Conservation (phyloP, 2,329 filamentous ascomycete species). For the Clarireedia homoeocarpa region DNA sequence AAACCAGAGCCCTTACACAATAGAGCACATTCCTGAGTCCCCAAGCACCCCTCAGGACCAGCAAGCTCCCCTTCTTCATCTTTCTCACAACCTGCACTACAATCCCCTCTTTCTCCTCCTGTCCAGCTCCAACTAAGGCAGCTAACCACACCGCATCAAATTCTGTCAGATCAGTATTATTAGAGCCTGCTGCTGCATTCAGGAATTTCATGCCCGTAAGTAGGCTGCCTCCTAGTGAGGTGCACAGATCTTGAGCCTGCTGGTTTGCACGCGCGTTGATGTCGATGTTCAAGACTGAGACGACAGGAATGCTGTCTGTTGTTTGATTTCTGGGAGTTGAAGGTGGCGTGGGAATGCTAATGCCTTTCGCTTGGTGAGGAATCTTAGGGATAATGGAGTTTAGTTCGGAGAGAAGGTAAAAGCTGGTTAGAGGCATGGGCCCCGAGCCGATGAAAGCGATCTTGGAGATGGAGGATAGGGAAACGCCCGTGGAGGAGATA, state of each 20-base stretch:
- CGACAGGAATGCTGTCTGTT: neutral
- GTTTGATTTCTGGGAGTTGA: neutral
- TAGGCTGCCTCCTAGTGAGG: slow-evolving; percentile 25
- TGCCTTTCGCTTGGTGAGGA: neutral
- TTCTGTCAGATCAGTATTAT: slow-evolving; percentile 20
- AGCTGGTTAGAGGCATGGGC: slow-evolving; percentile 40
- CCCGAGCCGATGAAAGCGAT: slow-evolving; percentile 44
- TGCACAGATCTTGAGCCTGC: slow-evolving; percentile 27
- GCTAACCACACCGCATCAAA: slow-evolving; percentile 43
- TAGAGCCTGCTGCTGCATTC: slow-evolving; percentile 29
- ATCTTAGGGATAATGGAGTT: slow-evolving; percentile 10
- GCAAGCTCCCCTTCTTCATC: slow-evolving; percentile 36
- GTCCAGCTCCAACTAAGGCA: slow-evolving; percentile 39
- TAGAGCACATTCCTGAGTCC: slow-evolving; percentile 40
- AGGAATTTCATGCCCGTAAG: slow-evolving; percentile 32
- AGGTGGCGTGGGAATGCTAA: neutral
- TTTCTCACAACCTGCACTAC: slow-evolving; percentile 30
- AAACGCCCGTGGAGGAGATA: slow-evolving; percentile 30
- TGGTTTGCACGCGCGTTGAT: slow-evolving; percentile 31
- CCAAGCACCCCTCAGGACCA: slow-evolving; percentile 40
- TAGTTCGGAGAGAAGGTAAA: slow-evolving; percentile 35
- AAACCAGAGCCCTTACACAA: slow-evolving; percentile 31
- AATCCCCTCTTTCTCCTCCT: slow-evolving; percentile 35
- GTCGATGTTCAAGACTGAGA: slow-evolving; percentile 33
- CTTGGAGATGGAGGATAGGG: slow-evolving; percentile 23